Base-by-base conservation (phyloP, 2,329 filamentous ascomycete genomes). In the Sarocladium strictum region DNA sequence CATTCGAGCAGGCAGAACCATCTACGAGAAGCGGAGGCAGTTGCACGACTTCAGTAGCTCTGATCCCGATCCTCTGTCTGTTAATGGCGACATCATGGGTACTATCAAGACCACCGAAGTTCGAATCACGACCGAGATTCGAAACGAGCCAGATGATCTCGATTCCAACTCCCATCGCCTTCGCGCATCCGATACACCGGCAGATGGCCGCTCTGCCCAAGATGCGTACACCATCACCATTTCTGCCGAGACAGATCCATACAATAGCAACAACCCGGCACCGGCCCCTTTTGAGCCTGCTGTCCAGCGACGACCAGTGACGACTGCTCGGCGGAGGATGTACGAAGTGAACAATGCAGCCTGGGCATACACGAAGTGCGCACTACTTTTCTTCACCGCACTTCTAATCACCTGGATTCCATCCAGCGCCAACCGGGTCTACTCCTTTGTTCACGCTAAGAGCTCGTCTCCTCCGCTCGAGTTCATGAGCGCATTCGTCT, bases 391-490 rank as follows among this genome's bases (percentile, higher is more conserved):
- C 75, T 89, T 89, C 68, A 76, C 83, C 1, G 85, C 85, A 1
- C 77, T 90, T 56, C 74, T 89, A 52, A 78, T 89, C 24, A 89
- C 87, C 5, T 90, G 86, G 86, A 82, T 92, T 55, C 90, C 83
- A 1, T 91, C 87, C 1, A 89, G 85, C 21, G 79, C 86, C 57
- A 94, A 95, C 66, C 79, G 90, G 10, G 79, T 92, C 15, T 91
- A 87, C 68, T 83, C 83, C 3, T 74, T 91, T 15, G 75, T 84
- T 9, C 74, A 86, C 62, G 72, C 76, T 0, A 69, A 78, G 24
- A 56, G 76, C 3, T 69, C 78, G 0, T 78, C 75, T 7, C 77
- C 84, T 26, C 72, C 77, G 0, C 78, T 94, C 23, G 84, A 89
- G 62, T 83, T 87, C 59, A 80, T 85, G 59, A 85, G 86, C 21